Conservation (phyloP, 768 basidiomycete genomes). For the Paxillus involutus region DNA sequence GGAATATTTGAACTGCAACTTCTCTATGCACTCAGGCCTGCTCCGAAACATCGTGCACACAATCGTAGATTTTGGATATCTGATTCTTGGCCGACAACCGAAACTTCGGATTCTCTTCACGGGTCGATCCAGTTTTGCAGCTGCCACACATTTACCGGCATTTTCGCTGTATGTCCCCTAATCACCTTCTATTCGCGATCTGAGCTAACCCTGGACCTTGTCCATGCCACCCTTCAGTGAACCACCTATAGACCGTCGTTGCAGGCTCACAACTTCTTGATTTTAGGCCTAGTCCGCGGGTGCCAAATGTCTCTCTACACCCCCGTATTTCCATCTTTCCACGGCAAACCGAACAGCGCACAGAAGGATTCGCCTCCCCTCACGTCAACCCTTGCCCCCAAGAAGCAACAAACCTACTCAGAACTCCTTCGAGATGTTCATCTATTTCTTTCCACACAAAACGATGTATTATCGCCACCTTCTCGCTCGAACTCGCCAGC, state of each 20-base stretch:
- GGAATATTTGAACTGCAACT: no score
- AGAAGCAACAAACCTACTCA: constrained; percentile 17
- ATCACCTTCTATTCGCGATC: not conserved
- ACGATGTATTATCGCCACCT: constrained; percentile 33
- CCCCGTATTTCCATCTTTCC: constrained; percentile 30
- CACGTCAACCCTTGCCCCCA: not conserved
- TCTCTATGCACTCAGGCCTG: no score
- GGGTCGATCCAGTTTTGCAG: not conserved
- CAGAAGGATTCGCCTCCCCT: constrained; percentile 7
- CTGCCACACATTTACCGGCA: not conserved
- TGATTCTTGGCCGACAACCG: not conserved
- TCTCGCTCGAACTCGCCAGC: constrained; percentile 35
- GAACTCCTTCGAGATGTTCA: constrained; percentile 32
- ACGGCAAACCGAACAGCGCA: not conserved
- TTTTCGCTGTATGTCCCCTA: not conserved
- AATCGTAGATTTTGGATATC: no score
- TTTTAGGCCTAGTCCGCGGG: not conserved
- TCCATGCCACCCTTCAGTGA: not conserved
- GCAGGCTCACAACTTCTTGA: not conserved
- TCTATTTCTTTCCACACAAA: constrained; percentile 31
- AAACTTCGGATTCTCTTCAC: not conserved
- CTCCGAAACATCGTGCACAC: no score
- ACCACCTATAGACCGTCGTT: not conserved
- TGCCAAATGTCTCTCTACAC: constrained; percentile 34
- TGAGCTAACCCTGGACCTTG: not conserved